phyloP scores from a whole-genome alignment of 352 stramenopile species.

The Globisporangium nagaii region DNA sequence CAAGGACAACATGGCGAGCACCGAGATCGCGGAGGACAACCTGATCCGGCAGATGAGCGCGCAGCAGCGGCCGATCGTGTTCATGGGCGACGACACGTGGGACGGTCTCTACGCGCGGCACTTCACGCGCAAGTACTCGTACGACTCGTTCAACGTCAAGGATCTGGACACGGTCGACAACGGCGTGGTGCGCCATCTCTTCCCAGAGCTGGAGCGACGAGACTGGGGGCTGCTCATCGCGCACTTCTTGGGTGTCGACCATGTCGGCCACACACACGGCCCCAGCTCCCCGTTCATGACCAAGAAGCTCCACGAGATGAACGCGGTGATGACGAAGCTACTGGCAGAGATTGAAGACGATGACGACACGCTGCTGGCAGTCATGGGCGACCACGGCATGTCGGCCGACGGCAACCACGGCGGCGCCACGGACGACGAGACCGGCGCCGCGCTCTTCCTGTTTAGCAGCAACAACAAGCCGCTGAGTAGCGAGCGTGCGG shows the following conservation, averaged over 20 bases:
- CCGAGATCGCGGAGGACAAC: slow-evolving; percentile 95
- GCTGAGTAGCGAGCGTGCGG: slow-evolving; percentile 18
- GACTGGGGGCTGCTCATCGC: slow-evolving; percentile 84
- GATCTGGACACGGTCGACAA: slow-evolving; percentile 98
- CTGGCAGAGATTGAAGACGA: slow-evolving; percentile 57
- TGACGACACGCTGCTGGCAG: slow-evolving; percentile 84
- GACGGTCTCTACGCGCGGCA: slow-evolving; percentile 88
- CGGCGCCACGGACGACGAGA: slow-evolving; percentile 94
- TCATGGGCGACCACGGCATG: slow-evolving; percentile 99
- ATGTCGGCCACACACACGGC: slow-evolving; percentile 97
- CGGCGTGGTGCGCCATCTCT: slow-evolving; percentile 77
- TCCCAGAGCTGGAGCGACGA: slow-evolving; percentile 52
- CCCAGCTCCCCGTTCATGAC: slow-evolving; percentile 93
- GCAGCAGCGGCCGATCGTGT: slow-evolving; percentile 71
- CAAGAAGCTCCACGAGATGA: slow-evolving; percentile 95
- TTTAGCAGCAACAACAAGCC: slow-evolving; percentile 66
- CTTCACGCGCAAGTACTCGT: slow-evolving; percentile 92
- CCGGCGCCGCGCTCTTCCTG: slow-evolving; percentile 92
- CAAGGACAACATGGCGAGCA: slow-evolving; percentile 90
- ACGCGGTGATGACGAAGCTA: slow-evolving; percentile 80
- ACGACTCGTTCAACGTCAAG: slow-evolving; percentile 98
- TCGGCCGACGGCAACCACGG: slow-evolving; percentile 97
- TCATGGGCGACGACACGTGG: slow-evolving; percentile 99
- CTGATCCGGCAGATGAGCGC: slow-evolving; percentile 87
- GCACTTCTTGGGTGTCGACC: slow-evolving; percentile 93